These are phyloP conservation scores for Cryptococcus sp. DNA, from an alignment of 1,284 basidiomycete genomes.

Conservation along the genomic window DNA sequence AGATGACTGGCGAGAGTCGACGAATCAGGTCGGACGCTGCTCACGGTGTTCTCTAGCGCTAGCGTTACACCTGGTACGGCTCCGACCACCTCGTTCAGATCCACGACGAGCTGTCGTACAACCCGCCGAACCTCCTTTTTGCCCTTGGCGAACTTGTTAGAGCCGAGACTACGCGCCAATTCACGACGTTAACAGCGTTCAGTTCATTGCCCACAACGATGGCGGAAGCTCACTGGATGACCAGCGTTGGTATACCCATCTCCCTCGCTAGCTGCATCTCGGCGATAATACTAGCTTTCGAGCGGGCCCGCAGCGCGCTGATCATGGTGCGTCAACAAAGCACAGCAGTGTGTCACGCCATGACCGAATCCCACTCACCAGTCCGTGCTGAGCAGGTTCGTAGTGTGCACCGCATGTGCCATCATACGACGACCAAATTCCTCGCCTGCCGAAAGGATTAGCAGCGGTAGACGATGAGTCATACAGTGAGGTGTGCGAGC, in stretches of 20 bases:
- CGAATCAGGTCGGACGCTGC: not conserved
- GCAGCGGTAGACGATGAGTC: not conserved
- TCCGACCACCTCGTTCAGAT: slow-evolving; percentile 9
- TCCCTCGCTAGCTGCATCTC: slow-evolving; percentile 14
- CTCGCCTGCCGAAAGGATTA: slow-evolving; percentile 1
- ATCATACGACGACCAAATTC: slow-evolving; percentile 9
- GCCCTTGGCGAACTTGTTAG: not conserved
- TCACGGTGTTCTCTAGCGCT: slow-evolving; percentile 23
- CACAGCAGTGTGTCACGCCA: not conserved
- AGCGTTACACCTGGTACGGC: slow-evolving; percentile 9
- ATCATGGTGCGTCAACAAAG: not conserved
- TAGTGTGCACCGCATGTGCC: slow-evolving; percentile 24
- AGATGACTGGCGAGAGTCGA: not conserved
- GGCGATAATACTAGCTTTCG: slow-evolving; percentile 14
- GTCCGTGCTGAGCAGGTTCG: slow-evolving; percentile 18
- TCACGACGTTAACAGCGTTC: not conserved
- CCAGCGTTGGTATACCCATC: slow-evolving; percentile 17
- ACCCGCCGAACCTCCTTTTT: slow-evolving; percentile 1
- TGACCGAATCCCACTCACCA: slow-evolving; percentile 4
- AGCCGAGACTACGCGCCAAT: not conserved
- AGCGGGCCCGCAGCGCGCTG: slow-evolving; percentile 10
- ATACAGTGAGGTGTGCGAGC: no score
- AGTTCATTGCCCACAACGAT: not conserved
- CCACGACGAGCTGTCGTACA: slow-evolving; percentile 2
- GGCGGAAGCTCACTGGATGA: slow-evolving; percentile 21